These are phyloP conservation scores for Leishmania aethiopica DNA, from an alignment of 208 protist genomes.

Conservation along the genomic window DNA sequence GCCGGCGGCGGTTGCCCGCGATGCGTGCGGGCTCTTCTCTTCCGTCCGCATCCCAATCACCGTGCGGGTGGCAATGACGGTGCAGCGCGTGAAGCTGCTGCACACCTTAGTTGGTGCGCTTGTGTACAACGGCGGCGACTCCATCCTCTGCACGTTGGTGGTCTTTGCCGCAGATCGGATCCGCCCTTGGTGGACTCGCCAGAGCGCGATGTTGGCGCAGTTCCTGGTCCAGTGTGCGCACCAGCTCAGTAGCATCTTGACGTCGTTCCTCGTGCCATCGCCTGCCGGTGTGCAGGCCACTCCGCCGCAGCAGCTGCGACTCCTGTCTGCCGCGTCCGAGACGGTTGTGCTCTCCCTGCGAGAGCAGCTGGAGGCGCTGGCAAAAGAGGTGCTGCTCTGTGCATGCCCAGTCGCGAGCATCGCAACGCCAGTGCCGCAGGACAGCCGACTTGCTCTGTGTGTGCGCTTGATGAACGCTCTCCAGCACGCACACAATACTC, in stretches of 20 bases:
- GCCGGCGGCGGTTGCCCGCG: not conserved
- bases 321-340: not conserved
- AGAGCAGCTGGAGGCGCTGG: constrained; percentile 9
- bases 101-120: constrained; percentile 12
- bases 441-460: not conserved
- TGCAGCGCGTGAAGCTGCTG: constrained; percentile 34
- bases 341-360: not conserved
- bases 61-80: constrained; percentile 27
- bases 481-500: constrained; percentile 8
- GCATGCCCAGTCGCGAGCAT: not conserved
- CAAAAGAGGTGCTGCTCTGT: constrained; percentile 4
- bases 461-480: constrained; percentile 15
- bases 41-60: constrained; percentile 9
- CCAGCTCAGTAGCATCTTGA: constrained; percentile 5
- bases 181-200: constrained; percentile 24
- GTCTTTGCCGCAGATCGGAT: not conserved
- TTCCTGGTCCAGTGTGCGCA: constrained; percentile 16
- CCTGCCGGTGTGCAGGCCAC: not conserved
- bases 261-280: not conserved
- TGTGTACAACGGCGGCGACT: constrained; percentile 15
- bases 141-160: constrained; percentile 14
- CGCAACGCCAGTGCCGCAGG: not conserved
- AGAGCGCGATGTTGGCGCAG: constrained; percentile 19
- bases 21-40: not conserved
- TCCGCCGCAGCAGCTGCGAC: not conserved